Percentiles rank a stretch among this genome's conserved stretches.
phyloP scores from a whole-genome alignment of 2,329 filamentous ascomycete genomes.

The Arthrocladium fulminans region DNA sequence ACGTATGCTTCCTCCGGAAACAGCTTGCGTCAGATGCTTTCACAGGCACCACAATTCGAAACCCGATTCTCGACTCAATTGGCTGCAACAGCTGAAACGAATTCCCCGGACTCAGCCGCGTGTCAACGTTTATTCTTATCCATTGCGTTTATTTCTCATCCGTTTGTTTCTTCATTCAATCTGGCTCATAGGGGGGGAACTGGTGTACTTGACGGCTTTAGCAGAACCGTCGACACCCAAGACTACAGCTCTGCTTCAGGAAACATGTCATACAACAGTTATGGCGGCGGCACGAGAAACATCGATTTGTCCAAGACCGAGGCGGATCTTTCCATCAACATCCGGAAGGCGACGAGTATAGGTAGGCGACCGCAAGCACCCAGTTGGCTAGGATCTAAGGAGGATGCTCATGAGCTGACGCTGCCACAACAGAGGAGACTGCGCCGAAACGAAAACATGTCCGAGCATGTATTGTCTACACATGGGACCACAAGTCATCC shows the following conservation, averaged over 20 bases:
- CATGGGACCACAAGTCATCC: slow-evolving; percentile 97
- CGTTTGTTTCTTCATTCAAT: not conserved
- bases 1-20: not conserved
- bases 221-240: slow-evolving; percentile 14
- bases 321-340: slow-evolving; percentile 56
- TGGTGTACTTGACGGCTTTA: slow-evolving; percentile 18
- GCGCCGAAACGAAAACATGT: slow-evolving; percentile 68
- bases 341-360: slow-evolving; percentile 58
- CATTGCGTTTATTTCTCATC: not conserved
- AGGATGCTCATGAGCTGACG: not conserved
- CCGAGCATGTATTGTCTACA: slow-evolving; percentile 94
- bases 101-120: slow-evolving; percentile 4
- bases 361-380: slow-evolving; percentile 31
- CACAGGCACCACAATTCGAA: slow-evolving; percentile 4
- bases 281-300: slow-evolving; percentile 19
- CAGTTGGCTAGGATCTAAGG: not conserved
- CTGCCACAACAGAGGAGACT: slow-evolving; percentile 31
- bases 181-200: slow-evolving; percentile 5
- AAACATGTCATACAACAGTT: slow-evolving; percentile 20
- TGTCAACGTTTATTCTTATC: slow-evolving; percentile 1
- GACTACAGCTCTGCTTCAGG: slow-evolving; percentile 9
- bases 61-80: not conserved
- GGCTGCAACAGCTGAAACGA: not conserved
- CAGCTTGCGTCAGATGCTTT: slow-evolving; percentile 3
- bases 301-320: slow-evolving; percentile 39